A percentile compares a stretch with the other conserved stretches of the same genome.
Conservation (phyloP, 352 stramenopile genomes). For the Globisporangium solare region DNA sequence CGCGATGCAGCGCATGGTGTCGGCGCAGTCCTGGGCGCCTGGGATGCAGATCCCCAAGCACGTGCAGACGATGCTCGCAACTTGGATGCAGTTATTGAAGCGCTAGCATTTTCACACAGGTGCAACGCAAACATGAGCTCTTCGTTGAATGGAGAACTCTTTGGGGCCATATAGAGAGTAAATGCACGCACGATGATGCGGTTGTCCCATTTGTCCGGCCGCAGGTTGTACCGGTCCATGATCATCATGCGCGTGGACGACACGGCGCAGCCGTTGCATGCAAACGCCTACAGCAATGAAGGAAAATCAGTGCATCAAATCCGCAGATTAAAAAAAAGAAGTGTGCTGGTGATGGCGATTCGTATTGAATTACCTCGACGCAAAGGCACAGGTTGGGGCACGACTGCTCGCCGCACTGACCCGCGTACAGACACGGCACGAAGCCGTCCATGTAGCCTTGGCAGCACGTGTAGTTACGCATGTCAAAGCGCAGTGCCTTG, state of each 20-base stretch:
- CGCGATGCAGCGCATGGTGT: no score
- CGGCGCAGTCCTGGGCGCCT: constrained; percentile 29
- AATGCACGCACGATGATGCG: constrained; percentile 84
- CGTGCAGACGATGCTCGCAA: constrained; percentile 61
- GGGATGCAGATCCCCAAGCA: constrained; percentile 71
- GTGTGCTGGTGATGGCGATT: background rate
- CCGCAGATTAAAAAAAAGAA: background rate
- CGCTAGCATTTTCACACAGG: background rate
- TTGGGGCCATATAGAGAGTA: background rate
- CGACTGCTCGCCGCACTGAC: constrained; percentile 77
- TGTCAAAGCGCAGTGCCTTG: constrained; percentile 89
- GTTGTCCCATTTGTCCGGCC: constrained; percentile 92
- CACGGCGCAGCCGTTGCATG: constrained; percentile 88
- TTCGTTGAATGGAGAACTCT: no score
- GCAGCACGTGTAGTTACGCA: constrained; percentile 92
- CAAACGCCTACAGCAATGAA: constrained; percentile 41
- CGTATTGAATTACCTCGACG: constrained; percentile 54
- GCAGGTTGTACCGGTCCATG: constrained; percentile 88
- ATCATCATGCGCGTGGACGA: constrained; percentile 88
- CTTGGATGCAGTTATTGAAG: constrained; percentile 80
- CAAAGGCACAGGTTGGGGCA: constrained; percentile 91
- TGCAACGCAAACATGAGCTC: background rate
- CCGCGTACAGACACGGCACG: constrained; percentile 83
- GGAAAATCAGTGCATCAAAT: background rate
- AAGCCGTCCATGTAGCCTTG: constrained; percentile 91